Evolutionary conservation across 179 eudicot species (phyloP).

Genomic region (Vitellaria paradoxa): DNA sequence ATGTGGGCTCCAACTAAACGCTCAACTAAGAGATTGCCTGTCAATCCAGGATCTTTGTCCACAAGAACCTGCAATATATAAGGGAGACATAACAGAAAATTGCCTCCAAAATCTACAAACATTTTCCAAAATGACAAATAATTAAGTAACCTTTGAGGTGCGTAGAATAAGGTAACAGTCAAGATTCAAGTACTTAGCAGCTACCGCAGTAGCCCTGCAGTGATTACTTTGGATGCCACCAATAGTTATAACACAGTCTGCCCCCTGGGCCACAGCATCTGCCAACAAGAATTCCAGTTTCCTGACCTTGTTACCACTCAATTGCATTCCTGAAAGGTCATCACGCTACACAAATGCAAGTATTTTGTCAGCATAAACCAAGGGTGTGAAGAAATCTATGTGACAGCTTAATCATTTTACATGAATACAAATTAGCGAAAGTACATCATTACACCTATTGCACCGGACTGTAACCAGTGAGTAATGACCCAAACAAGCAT

Average conservation of each 20-base stretch:
- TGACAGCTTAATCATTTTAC: neutral
- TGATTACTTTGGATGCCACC: conserved; percentile 99
- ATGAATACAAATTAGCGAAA: neutral
- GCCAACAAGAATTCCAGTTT: conserved; percentile 97
- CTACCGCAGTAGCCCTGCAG: conserved; percentile 97
- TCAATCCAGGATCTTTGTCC: conserved; percentile 93
- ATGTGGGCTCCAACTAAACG: conserved; percentile 98
- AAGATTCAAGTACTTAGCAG: conserved; percentile 86
- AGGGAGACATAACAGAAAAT: conserved; percentile 14
- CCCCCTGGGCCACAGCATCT: conserved; percentile 92
- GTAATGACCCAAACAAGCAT: neutral
- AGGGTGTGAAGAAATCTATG: neutral
- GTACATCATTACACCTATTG: neutral
- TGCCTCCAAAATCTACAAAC: conserved; percentile 11
- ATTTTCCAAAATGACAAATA: neutral
- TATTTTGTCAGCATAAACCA: conserved; percentile 22
- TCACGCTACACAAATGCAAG: conserved; percentile 65
- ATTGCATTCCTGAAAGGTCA: conserved; percentile 97
- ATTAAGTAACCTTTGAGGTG: conserved; percentile 84
- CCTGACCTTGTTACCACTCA: conserved; percentile 97
- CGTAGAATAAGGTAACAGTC: conserved; percentile 93
- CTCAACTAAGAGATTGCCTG: conserved; percentile 92
- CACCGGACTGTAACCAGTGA: neutral
- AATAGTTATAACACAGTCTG: conserved; percentile 83
- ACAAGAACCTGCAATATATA: conserved; percentile 58